Percentiles rank a stretch among this genome's conserved stretches.
phyloP scores from a whole-genome alignment of 352 stramenopile genomes.

The Blastocystis sp. region DNA sequence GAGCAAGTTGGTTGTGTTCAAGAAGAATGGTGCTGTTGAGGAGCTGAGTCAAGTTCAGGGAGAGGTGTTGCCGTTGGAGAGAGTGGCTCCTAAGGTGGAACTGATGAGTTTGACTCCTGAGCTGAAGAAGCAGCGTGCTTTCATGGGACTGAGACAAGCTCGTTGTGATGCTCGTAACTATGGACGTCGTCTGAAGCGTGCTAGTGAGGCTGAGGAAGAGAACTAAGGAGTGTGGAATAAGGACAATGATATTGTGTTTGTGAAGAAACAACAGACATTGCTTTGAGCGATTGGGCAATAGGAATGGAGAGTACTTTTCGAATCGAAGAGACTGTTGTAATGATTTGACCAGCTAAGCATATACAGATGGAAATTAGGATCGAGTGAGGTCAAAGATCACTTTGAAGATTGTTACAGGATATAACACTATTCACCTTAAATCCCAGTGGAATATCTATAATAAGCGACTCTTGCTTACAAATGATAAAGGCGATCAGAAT shows the following conservation, averaged over 20 bases:
- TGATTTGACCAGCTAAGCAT: neutral
- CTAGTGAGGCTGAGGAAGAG: too few relatives aligned
- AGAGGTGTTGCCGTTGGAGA: too few relatives aligned
- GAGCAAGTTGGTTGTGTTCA: too few relatives aligned
- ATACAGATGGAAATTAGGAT: neutral
- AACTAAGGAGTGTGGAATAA: neutral
- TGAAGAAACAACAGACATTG: neutral
- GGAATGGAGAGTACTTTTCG: neutral
- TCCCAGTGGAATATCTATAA: constrained; percentile 16
- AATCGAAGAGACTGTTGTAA: neutral
- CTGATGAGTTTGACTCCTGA: too few relatives aligned
- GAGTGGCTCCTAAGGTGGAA: too few relatives aligned
- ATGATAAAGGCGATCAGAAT: neutral
- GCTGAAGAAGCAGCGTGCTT: too few relatives aligned
- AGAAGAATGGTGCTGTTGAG: too few relatives aligned
- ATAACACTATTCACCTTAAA: neutral
- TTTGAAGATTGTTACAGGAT: neutral
- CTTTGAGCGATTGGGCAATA: neutral
- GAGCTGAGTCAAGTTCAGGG: too few relatives aligned
- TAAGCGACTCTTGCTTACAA: constrained; percentile 5
- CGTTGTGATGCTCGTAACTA: too few relatives aligned
- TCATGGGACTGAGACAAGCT: too few relatives aligned
- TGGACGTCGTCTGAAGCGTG: too few relatives aligned
- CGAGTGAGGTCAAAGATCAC: neutral
- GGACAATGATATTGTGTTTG: neutral